Evolutionary conservation across 257 asterid species (phyloP).

Genomic region (Striga asiatica): DNA sequence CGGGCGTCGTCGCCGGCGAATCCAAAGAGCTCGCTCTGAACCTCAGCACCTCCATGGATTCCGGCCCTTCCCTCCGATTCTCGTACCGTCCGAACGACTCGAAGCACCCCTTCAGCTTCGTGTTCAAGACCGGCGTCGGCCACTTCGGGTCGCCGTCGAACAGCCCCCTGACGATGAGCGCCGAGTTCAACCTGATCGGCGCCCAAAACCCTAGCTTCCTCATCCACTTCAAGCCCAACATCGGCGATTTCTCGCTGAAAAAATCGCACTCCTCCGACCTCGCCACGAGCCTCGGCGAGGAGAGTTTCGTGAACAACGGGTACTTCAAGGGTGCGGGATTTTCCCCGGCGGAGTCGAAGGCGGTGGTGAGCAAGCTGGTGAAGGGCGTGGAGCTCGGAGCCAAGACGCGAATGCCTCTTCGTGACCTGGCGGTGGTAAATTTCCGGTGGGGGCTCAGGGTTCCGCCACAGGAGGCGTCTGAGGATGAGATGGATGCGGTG

Average conservation of each 20-base stretch:
- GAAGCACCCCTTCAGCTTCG: constrained; percentile 57
- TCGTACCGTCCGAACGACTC: constrained; percentile 78
- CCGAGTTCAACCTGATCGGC: constrained; percentile 59
- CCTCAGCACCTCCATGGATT: constrained; percentile 58
- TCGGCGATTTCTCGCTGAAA: constrained; percentile 69
- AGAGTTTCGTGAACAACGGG: constrained; percentile 17
- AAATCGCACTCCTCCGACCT: constrained; percentile 48
- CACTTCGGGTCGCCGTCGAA: constrained; percentile 65
- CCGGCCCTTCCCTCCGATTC: constrained; percentile 64
- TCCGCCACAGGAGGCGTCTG: constrained; percentile 31
- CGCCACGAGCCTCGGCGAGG: constrained; percentile 24
- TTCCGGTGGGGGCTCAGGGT: constrained; percentile 89
- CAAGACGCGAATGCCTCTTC: constrained; percentile 47
- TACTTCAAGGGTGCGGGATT: constrained; percentile 27
- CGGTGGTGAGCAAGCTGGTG: constrained; percentile 30
- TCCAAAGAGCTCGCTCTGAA: constrained; percentile 58
- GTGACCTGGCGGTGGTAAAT: constrained; percentile 43
- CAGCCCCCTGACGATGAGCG: constrained; percentile 89
- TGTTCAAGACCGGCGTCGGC: constrained; percentile 84
- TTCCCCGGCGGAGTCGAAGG: constrained; percentile 46
- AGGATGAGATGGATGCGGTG: constrained; percentile 36
- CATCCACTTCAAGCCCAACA: constrained; percentile 70
- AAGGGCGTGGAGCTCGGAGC: constrained; percentile 62
- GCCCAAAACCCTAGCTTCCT: constrained; percentile 68
- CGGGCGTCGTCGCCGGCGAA: constrained; percentile 78